Evolutionary conservation across 345 rosid species (phyloP), one percentile per base, ranked within the genome.

Genomic region (Brassica juncea): DNA sequence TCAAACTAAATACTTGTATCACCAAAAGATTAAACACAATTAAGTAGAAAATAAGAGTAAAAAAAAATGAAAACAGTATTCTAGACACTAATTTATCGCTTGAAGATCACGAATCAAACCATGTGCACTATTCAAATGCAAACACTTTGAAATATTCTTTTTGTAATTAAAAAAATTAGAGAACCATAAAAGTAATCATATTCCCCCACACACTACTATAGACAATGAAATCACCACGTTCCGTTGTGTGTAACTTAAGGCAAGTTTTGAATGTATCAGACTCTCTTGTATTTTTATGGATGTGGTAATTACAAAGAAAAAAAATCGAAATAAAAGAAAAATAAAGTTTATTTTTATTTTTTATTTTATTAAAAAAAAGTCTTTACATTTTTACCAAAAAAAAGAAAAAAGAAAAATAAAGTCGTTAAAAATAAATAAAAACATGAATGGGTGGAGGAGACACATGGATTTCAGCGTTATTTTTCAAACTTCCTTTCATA

Each of bases 381-480:
- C 21, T 19, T 19, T 19, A 19, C 21, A 19, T 19, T 19, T 19
- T 19, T 19, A 19, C 21, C 21, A 19, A 19, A 19, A 19, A 19
- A 19, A 19, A 19, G 21, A 19, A 19, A 19, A 19, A 44, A 47
- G n/a, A 42, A 42, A 12, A 44, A 44, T 12, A 47, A 47, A 47
- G 16, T 31, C 32, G 32, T 15, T 0, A 34, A 0, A 57, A 30
- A 68, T 1, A 62, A 8, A 28, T 4, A 19, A 32, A 1, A 62
- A 11, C 76, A 80, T 64, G n/a, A 75, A 70, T 57, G 76, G 70
- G 57, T 47, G 55, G 55, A 44, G 32, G 52, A 75, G 83, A 69
- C 61, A 67, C 90, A 85, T 88, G 87, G 80, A 85, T 66, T 88
- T 88, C 87, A 88, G 89, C 84, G 85, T 84, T 87, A 28, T 30